Conservation (phyloP, 345 rosid genomes). For the Crucihimalaya himalaica region DNA sequence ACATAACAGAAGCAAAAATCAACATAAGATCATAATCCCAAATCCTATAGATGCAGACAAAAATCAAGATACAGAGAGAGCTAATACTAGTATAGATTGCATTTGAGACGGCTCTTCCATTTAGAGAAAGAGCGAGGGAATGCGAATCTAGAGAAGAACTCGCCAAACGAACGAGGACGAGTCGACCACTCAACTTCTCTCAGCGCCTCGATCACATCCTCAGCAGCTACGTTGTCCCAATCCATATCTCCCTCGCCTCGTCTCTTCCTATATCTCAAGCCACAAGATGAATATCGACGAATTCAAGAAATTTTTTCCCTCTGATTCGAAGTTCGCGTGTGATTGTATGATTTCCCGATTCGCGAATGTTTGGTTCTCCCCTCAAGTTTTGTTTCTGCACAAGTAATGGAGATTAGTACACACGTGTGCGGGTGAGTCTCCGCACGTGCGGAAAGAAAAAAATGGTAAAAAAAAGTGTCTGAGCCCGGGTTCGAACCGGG, state of each 20-base stretch:
- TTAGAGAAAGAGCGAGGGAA: conserved; percentile 45
- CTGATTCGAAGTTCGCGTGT: conserved; percentile 15
- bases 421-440: neutral
- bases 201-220: conserved; percentile 45
- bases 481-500: conserved; percentile 73
- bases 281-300: neutral
- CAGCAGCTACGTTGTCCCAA: conserved; percentile 45
- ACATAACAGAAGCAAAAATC: neutral
- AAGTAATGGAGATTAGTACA: neutral
- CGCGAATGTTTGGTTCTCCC: conserved; percentile 7
- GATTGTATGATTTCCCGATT: conserved; percentile 10
- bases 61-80: conserved; percentile 8
- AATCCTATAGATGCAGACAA: neutral
- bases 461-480: conserved; percentile 33
- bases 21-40: conserved; percentile 14
- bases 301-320: neutral
- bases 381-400: neutral
- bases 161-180: conserved; percentile 40
- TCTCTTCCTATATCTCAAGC: neutral
- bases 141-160: conserved; percentile 44
- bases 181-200: conserved; percentile 49
- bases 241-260: conserved; percentile 30
- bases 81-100: conserved; percentile 47
- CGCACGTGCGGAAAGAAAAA: neutral
- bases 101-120: conserved; percentile 44